Evolutionary conservation across 1,284 basidiomycete genomes (phyloP).

Genomic region (Xerocomus nothofagi): DNA sequence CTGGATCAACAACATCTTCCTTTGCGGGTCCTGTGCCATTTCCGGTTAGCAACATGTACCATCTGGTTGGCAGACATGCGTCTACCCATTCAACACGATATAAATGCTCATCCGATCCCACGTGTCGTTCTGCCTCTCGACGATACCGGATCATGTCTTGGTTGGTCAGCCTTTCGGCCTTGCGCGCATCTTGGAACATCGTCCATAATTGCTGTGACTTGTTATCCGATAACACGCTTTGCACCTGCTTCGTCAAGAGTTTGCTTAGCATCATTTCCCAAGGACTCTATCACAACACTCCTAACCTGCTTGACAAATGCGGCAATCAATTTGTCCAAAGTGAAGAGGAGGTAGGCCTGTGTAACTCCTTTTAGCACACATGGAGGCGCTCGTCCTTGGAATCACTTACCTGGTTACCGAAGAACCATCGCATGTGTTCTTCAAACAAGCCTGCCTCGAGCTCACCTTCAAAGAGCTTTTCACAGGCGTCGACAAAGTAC

Average conservation of each 20-base stretch:
- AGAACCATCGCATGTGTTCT: conserved; percentile 96
- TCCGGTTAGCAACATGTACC: conserved; percentile 14
- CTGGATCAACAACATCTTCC: conserved; percentile 71
- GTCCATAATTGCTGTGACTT: conserved; percentile 75
- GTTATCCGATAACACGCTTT: conserved; percentile 75
- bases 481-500: conserved; percentile 89
- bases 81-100: conserved; percentile 90
- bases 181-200: conserved; percentile 55
- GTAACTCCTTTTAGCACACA: conserved; percentile 22
- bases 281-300: neutral
- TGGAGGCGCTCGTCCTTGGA: conserved; percentile 3
- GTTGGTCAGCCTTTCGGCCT: conserved; percentile 54
- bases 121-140: conserved; percentile 84
- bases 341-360: conserved; percentile 86
- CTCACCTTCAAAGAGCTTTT: conserved; percentile 92
- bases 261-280: conserved; percentile 10
- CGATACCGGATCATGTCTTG: conserved; percentile 89
- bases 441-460: conserved; percentile 90
- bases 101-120: conserved; percentile 87
- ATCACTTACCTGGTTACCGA: conserved; percentile 82
- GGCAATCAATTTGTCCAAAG: conserved; percentile 87
- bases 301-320: conserved; percentile 85
- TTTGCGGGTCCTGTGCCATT: conserved; percentile 54
- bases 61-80: conserved; percentile 28
- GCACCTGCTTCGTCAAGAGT: conserved; percentile 56